Evolutionary conservation across 2,329 filamentous ascomycete genomes (phyloP), one percentile per base, ranked within the genome.

Genomic region (Ceratocystis cacaofunesta): DNA sequence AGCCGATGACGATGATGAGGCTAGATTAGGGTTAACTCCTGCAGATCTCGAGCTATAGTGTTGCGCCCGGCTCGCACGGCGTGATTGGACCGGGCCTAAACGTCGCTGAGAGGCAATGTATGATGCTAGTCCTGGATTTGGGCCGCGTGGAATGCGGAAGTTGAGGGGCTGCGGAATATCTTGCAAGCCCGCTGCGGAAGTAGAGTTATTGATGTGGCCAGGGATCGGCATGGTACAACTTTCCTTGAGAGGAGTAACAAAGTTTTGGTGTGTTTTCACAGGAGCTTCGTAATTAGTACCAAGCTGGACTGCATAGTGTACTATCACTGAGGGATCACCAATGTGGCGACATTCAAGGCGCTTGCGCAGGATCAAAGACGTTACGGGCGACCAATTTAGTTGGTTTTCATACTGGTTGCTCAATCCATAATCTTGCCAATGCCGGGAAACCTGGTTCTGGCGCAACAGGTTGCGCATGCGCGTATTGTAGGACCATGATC

Each of bases 321-420:
- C 71, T 7, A 78, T 69, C 15, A 74, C 69, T 36, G 74, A 71
- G 4, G 76, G 61, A 64, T 79, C 75, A 25, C 73, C 73, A 17
- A 79, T 71, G 67, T 79, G 78, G 2, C 77, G 73, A 22, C 76
- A 78, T 69, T 80, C 78, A 3, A 80, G 73, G 50, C 75, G 74
- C 67, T 79, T 79, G 15, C 77, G 72, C 43, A 78, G 68, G 4
- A 76, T 73, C 41, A 73, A 74, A 17, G 76, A 78, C 3, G 74
- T 74, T 46, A 77, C 75, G 1, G 77, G 76, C 55, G 75, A 72
- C 77, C 78, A 80, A 8, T 71, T 69, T 36, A 79, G 68, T 12
- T 72, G 70, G 32, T 74, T 73, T n/a, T 71, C 70, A 62, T 75
- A 74, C 55, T 58, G 55, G 17, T 19, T 28, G 8, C 73, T 72